These are phyloP conservation scores for Mucor plumbeus DNA, from an alignment of 371 early-diverging fungal genomes.

Conservation along the genomic window DNA sequence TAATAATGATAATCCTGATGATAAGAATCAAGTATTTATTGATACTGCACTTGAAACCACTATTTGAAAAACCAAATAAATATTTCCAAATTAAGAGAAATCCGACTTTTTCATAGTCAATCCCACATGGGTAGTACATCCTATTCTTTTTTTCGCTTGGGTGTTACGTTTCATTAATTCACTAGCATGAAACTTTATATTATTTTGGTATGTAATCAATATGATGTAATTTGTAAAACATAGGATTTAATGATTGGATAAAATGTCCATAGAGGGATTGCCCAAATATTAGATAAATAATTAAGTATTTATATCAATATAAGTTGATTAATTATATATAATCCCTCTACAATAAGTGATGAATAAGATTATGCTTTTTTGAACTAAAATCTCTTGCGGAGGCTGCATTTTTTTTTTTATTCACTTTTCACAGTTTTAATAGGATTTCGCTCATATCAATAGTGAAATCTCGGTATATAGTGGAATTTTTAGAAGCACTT, in stretches of 20 bases:
- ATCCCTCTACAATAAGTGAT: too few relatives aligned
- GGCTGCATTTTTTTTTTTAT: too few relatives aligned
- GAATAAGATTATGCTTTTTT: too few relatives aligned
- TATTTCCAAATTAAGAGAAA: neutral
- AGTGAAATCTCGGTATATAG: too few relatives aligned
- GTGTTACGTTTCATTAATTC: constrained; percentile 1
- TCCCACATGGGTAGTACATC: neutral
- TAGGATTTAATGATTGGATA: neutral
- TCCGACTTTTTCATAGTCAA: constrained; percentile 3
- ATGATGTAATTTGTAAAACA: neutral
- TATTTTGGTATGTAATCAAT: neutral
- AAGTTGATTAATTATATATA: too few relatives aligned
- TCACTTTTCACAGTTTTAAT: too few relatives aligned
- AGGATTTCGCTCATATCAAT: too few relatives aligned
- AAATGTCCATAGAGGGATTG: neutral
- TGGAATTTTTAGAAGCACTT: too few relatives aligned
- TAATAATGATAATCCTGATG: neutral
- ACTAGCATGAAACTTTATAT: constrained; percentile 1
- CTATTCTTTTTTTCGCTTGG: neutral
- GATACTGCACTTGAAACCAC: neutral
- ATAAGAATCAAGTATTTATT: neutral
- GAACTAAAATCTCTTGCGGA: too few relatives aligned
- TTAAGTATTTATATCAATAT: neutral
- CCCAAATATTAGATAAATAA: neutral
- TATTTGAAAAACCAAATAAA: neutral